Evolutionary conservation across 176 grass and related monocot genomes (phyloP).

Genomic region (Phoenix roebelenii): DNA sequence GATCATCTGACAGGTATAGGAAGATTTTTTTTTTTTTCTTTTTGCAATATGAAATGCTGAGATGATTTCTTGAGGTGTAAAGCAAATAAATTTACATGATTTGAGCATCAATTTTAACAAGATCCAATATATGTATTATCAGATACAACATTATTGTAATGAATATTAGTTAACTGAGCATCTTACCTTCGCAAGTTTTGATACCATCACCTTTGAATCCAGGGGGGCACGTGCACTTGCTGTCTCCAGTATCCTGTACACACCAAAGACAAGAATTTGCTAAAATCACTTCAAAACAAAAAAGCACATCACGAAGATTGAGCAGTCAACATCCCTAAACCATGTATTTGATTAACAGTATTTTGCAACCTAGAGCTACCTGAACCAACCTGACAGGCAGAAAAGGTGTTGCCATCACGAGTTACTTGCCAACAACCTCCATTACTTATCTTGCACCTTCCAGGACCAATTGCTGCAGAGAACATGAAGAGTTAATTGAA

Average conservation of each 20-base stretch:
- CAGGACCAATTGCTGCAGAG: constrained; percentile 69
- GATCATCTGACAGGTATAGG: not conserved
- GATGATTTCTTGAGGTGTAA: too few species aligned
- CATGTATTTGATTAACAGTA: not conserved
- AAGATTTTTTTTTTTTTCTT: too few species aligned
- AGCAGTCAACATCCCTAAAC: too few species aligned
- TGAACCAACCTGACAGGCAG: constrained; percentile 60
- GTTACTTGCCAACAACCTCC: constrained; percentile 79
- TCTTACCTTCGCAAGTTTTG: constrained; percentile 25
- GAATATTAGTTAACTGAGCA: not conserved
- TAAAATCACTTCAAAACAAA: not conserved
- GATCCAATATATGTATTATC: not conserved
- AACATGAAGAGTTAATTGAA: constrained; percentile 11
- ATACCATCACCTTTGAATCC: constrained; percentile 27
- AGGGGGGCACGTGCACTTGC: constrained; percentile 23
- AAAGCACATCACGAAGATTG: not conserved
- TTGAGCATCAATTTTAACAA: not conserved
- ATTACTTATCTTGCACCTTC: constrained; percentile 78
- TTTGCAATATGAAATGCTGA: too few species aligned
- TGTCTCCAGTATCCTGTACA: constrained; percentile 15
- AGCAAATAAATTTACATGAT: not conserved
- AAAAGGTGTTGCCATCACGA: constrained; percentile 55
- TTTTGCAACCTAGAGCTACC: not conserved
- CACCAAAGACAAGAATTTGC: not conserved
- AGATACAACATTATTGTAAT: constrained; percentile 2